Conservation (phyloP, 352 stramenopile species). For the Phytophthora pistaciae region DNA sequence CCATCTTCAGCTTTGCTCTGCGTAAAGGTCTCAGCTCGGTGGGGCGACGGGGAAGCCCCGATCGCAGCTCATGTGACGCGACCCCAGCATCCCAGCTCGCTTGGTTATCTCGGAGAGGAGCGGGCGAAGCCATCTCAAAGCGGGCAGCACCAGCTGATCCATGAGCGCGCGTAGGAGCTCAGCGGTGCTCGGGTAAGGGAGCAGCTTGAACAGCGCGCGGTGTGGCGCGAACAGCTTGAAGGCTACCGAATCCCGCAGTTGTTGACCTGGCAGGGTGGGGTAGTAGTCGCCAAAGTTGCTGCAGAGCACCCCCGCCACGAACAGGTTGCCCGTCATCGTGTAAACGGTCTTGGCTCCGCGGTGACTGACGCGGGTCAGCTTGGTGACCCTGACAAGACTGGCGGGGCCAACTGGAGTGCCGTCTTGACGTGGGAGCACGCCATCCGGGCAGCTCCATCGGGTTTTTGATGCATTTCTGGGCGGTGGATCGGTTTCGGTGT, state of each 20-base stretch:
- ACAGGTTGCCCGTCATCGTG: slow-evolving; percentile 69
- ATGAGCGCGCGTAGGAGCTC: slow-evolving; percentile 52
- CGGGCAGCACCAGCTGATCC: slow-evolving; percentile 56
- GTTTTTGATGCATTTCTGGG: slow-evolving; percentile 24
- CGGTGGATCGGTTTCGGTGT: slow-evolving; percentile 34
- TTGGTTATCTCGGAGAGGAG: slow-evolving; percentile 26
- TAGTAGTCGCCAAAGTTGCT: slow-evolving; percentile 87
- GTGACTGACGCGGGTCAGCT: slow-evolving; percentile 33
- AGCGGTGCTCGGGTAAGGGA: slow-evolving; percentile 58
- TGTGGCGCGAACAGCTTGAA: slow-evolving; percentile 64
- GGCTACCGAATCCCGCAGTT: slow-evolving; percentile 46
- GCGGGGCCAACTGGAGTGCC: slow-evolving; percentile 6
- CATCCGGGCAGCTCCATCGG: slow-evolving; percentile 12
- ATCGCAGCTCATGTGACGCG: slow-evolving; percentile 9
- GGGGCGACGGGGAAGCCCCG: slow-evolving; percentile 11
- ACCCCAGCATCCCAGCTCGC: slow-evolving; percentile 7
- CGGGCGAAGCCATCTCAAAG: slow-evolving; percentile 37
- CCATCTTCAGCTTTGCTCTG: slow-evolving; percentile 30
- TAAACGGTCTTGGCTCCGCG: slow-evolving; percentile 66
- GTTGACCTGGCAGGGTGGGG: slow-evolving; percentile 38
- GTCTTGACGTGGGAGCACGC: background rate
- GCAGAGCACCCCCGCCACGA: slow-evolving; percentile 75
- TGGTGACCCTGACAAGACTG: slow-evolving; percentile 32
- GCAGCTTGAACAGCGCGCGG: slow-evolving; percentile 54
- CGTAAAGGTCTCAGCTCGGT: slow-evolving; percentile 29